A percentile compares a stretch with the other conserved stretches of the same genome.
Conservation (phyloP, 371 early-diverging fungal genomes). For the Hamiltosporidium tvaerminnensis region DNA sequence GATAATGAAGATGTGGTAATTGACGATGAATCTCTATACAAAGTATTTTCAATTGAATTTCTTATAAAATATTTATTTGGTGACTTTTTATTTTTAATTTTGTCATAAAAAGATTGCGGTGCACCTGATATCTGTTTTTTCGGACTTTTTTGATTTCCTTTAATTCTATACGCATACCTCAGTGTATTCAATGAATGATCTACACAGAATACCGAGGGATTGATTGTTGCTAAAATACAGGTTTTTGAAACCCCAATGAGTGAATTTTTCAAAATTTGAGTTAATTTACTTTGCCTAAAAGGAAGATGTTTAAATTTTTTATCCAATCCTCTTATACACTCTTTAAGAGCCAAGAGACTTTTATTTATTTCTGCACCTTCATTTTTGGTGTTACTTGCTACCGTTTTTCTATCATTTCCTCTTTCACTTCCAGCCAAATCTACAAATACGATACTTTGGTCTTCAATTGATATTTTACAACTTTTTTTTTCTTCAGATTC, state of each 20-base stretch:
- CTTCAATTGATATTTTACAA: not conserved
- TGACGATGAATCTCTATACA: too few relatives aligned
- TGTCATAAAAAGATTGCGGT: too few relatives aligned
- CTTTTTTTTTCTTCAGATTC: not conserved
- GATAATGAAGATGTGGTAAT: too few relatives aligned
- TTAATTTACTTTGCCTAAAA: slow-evolving; percentile 83
- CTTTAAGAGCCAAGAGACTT: slow-evolving; percentile 78
- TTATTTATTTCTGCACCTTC: slow-evolving; percentile 95
- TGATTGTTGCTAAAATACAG: slow-evolving; percentile 86
- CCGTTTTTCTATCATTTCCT: slow-evolving; percentile 81
- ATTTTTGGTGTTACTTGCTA: slow-evolving; percentile 70
- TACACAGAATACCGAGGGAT: slow-evolving; percentile 68
- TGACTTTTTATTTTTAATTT: too few relatives aligned
- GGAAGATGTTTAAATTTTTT: slow-evolving; percentile 75
- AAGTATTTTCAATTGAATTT: too few relatives aligned
- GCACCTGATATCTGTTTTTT: too few relatives aligned
- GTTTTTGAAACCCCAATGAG: slow-evolving; percentile 85
- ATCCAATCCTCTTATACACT: slow-evolving; percentile 84
- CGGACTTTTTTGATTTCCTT: not conserved
- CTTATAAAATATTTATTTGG: too few relatives aligned
- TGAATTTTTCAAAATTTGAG: slow-evolving; percentile 84
- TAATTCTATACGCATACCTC: slow-evolving; percentile 72
- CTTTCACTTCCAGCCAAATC: slow-evolving; percentile 95
- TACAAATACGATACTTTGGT: slow-evolving; percentile 60
- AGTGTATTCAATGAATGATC: slow-evolving; percentile 92